A percentile compares a stretch with the other conserved stretches of the same genome.
These are phyloP conservation scores for Naumovozyma baii DNA, from an alignment of 805 yeast genomes.

Conservation along the genomic window DNA sequence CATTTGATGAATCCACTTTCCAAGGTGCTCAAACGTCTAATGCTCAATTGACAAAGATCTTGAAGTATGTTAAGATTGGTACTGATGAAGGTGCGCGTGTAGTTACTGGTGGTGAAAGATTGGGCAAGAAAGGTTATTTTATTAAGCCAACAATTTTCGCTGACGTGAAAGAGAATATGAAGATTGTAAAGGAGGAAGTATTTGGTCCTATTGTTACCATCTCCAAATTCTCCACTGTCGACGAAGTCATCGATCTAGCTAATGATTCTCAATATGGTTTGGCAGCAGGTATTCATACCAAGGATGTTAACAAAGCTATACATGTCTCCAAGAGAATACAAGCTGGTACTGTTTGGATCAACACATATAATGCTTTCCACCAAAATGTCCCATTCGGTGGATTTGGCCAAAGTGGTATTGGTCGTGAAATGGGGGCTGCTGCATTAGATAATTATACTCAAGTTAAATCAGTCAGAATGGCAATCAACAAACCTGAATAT, in stretches of 20 bases:
- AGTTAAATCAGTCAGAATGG: slow-evolving; percentile 58
- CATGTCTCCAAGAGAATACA: slow-evolving; percentile 63
- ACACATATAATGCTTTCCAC: slow-evolving; percentile 84
- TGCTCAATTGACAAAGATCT: slow-evolving; percentile 67
- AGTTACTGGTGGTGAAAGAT: slow-evolving; percentile 60
- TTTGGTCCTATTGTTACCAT: slow-evolving; percentile 90
- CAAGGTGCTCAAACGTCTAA: slow-evolving; percentile 92
- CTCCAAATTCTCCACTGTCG: slow-evolving; percentile 70
- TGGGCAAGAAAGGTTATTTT: slow-evolving; percentile 54
- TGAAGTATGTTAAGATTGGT: slow-evolving; percentile 69
- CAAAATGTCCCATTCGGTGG: slow-evolving; percentile 89
- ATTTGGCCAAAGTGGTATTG: slow-evolving; percentile 80
- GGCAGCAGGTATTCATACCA: slow-evolving; percentile 86
- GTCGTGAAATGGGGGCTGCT: slow-evolving; percentile 87
- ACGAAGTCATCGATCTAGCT: slow-evolving; percentile 69
- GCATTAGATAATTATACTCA: slow-evolving; percentile 81
- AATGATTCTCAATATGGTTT: slow-evolving; percentile 79
- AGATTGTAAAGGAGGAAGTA: slow-evolving; percentile 66
- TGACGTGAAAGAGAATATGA: slow-evolving; percentile 57
- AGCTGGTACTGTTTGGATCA: slow-evolving; percentile 89
- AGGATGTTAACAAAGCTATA: slow-evolving; percentile 62
- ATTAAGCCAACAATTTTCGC: slow-evolving; percentile 67
- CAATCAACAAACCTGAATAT: slow-evolving; percentile 5
- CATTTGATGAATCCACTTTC: slow-evolving; percentile 65
- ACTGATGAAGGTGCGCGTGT: slow-evolving; percentile 74